Evolutionary conservation across 164 flowering plant genomes (phyloP), one percentile per base, ranked within the genome.

Genomic region (Vitis vinifera): DNA sequence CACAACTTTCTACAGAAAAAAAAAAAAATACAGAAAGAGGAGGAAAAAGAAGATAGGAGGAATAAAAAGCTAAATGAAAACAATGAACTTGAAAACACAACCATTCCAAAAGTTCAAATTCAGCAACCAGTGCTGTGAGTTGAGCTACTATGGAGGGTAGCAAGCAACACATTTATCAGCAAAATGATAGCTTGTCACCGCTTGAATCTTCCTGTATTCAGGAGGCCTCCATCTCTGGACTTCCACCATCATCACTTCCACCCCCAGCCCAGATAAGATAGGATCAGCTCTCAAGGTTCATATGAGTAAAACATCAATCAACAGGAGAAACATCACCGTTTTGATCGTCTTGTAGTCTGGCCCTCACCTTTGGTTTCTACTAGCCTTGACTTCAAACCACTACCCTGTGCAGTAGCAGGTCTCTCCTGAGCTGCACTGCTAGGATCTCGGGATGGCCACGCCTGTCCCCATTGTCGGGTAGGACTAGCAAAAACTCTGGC

Each of bases 401-500:
- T 76, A 7, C 83, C 85, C 19, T 77, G 82, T 69, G 62, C 67
- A 6, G 72, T 47, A 55, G 72, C 64, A 51, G 85, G 81, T 71
- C 84, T 85, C 30, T 85, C 93, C 53, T 73, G 80, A 60, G 63
- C 57, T 0, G 50, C 58, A 53, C 63, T 74, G 51, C 67, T 62
- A 9, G 69, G 70, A 55, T 91, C 93, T 65, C 87, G 70, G 10
- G 83, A 75, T 58, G 86, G 80, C 78, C 83, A 75, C 1, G 72
- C 71, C 31, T 84, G 81, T 55, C 76, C 83, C 82, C 78, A 76
- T 62, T 82, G 87, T 70, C 86, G 74, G 2, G 82, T 76, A 3
- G 89, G 87, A 73, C 95, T 84, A 8, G 78, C 70, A 70, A 69
- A 78, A 50, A 75, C 83, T 70, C 77, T 76, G 12, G 79, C 57